These are phyloP conservation scores for Hamamelis virginiana DNA, from an alignment of 164 flowering plant species.

Conservation along the genomic window DNA sequence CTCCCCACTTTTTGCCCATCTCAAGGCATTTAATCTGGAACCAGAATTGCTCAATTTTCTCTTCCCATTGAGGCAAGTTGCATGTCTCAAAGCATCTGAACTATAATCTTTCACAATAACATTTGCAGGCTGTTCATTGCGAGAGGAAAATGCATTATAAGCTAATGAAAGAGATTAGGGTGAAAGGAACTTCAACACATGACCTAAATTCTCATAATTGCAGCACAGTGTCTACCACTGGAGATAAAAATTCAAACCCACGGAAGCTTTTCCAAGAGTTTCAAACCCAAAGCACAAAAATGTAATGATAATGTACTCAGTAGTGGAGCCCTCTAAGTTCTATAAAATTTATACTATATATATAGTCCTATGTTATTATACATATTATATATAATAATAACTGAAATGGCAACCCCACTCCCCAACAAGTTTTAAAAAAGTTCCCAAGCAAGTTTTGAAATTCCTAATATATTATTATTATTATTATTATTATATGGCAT, in stretches of 20 bases:
- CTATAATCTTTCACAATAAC: constrained; percentile 3
- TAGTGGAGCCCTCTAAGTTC: too few relatives aligned
- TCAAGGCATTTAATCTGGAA: constrained; percentile 6
- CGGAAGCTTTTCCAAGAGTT: not conserved
- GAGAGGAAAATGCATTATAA: not conserved
- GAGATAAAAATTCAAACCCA: not conserved
- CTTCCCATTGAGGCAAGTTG: constrained; percentile 1
- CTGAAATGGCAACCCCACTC: too few relatives aligned
- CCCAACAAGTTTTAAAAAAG: too few relatives aligned
- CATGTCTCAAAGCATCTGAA: constrained; percentile 9
- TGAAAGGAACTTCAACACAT: not conserved
- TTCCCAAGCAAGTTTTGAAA: too few relatives aligned
- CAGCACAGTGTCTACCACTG: not conserved
- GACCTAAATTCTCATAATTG: not conserved
- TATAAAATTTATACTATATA: too few relatives aligned
- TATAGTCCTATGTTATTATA: too few relatives aligned
- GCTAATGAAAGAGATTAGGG: not conserved
- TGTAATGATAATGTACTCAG: too few relatives aligned
- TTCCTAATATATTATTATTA: too few relatives aligned
- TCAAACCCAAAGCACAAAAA: not conserved
- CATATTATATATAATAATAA: too few relatives aligned
- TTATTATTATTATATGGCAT: too few relatives aligned
- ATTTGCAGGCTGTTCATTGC: constrained; percentile 21
- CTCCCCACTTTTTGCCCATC: not conserved
- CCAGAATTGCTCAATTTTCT: not conserved